These are phyloP conservation scores for Debaryomycetaceae sp. DNA, from an alignment of 1,139 yeast genomes.

Conservation along the genomic window DNA sequence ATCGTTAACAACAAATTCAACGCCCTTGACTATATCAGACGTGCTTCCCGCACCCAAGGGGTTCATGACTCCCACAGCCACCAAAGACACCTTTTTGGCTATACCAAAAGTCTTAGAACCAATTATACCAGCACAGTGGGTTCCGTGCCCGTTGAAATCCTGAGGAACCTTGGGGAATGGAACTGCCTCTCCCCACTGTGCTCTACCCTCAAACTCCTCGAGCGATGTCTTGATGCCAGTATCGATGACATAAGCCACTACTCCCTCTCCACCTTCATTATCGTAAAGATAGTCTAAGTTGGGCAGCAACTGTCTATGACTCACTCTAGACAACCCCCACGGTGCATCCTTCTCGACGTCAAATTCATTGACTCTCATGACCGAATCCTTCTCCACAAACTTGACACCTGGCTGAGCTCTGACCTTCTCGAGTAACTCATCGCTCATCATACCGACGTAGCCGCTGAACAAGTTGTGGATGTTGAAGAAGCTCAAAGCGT, in stretches of 20 bases:
- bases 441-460: constrained; percentile 31
- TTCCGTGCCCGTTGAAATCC: constrained; percentile 56
- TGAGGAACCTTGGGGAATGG: constrained; percentile 33
- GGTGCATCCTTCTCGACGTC: constrained; percentile 37
- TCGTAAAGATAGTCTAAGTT: constrained; percentile 48
- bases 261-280: constrained; percentile 41
- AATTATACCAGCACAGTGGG: constrained; percentile 47
- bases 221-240: constrained; percentile 41
- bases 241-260: constrained; percentile 42
- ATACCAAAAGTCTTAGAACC: constrained; percentile 42
- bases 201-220: constrained; percentile 42
- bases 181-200: constrained; percentile 40
- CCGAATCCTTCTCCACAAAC: constrained; percentile 36
- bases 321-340: constrained; percentile 40
- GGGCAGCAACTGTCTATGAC: constrained; percentile 35
- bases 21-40: constrained; percentile 42
- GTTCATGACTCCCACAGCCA: constrained; percentile 42
- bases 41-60: constrained; percentile 38
- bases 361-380: constrained; percentile 29
- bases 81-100: constrained; percentile 40
- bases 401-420: constrained; percentile 27
- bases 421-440: constrained; percentile 22
- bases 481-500: constrained; percentile 34
- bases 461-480: constrained; percentile 27
- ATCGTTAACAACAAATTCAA: constrained; percentile 38